These are phyloP conservation scores for Quercus parvula DNA, from an alignment of 306 rosid genomes.

Conservation along the genomic window DNA sequence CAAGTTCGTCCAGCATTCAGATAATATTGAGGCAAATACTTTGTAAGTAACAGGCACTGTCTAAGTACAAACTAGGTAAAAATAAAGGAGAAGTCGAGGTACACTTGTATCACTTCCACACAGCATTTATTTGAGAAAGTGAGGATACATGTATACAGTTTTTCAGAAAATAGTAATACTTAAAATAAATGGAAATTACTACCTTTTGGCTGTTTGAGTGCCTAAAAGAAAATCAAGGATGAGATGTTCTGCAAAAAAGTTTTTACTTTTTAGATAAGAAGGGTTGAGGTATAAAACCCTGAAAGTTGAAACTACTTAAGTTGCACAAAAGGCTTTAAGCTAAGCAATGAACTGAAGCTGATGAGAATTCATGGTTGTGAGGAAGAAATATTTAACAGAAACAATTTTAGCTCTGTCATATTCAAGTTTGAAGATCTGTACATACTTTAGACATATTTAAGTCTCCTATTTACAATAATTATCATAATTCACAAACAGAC, in stretches of 20 bases:
- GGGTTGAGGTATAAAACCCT: no score
- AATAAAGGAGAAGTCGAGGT: not conserved
- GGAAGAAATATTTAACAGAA: no score
- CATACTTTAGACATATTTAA: not conserved
- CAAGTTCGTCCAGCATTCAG: not conserved
- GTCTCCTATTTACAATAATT: not conserved
- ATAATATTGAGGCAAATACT: not conserved
- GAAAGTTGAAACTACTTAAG: no score
- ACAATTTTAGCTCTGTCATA: not conserved
- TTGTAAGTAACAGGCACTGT: not conserved
- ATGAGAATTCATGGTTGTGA: no score
- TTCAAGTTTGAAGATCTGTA: not conserved
- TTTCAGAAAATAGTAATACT: not conserved
- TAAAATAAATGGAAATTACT: not conserved
- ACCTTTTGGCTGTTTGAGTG: not conserved
- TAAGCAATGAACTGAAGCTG: no score
- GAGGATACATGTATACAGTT: not conserved
- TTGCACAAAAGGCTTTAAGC: no score
- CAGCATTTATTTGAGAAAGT: not conserved
- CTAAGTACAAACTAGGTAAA: not conserved
- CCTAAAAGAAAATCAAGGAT: not conserved
- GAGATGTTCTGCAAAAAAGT: no score
- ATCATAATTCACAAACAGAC: not conserved
- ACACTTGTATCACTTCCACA: not conserved
- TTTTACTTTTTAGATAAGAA: no score